Conservation (phyloP, 108 stramenopile genomes). For the Pseudonitzschia delicatissima region DNA sequence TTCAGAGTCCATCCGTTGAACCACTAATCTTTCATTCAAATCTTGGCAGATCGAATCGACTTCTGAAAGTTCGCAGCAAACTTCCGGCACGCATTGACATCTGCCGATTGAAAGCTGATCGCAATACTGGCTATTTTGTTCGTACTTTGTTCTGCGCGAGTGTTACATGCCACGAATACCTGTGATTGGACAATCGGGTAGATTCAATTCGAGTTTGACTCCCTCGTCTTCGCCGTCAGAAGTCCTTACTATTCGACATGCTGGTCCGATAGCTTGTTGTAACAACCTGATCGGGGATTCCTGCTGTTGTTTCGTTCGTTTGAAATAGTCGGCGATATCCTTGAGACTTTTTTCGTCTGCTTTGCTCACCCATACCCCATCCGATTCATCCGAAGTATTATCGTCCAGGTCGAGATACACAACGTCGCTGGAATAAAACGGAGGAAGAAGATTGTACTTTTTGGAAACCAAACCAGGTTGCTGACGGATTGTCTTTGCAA, state of each 20-base stretch:
- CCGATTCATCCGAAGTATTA: not conserved
- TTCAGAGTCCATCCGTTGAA: no score
- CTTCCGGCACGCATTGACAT: slow-evolving; percentile 28
- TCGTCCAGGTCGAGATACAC: slow-evolving; percentile 1
- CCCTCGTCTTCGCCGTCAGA: slow-evolving; percentile 22
- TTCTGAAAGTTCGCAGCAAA: slow-evolving; percentile 44
- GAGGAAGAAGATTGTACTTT: slow-evolving; percentile 7
- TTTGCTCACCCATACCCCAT: slow-evolving; percentile 5
- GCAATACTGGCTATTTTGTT: slow-evolving; percentile 10
- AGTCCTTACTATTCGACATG: slow-evolving; percentile 26
- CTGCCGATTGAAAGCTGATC: slow-evolving; percentile 24
- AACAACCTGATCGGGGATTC: not conserved
- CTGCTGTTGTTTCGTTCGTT: not conserved
- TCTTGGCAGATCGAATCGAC: no score
- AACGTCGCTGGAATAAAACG: slow-evolving; percentile 13
- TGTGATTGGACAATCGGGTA: slow-evolving; percentile 16
- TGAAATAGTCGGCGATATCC: slow-evolving; percentile 6
- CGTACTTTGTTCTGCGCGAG: not conserved
- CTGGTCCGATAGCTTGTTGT: slow-evolving; percentile 9
- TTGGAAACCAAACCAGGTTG: slow-evolving; percentile 6
- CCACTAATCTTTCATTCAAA: no score
- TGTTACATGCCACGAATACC: not conserved
- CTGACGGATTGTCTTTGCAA: slow-evolving; percentile 37
- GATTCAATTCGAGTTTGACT: slow-evolving; percentile 18
- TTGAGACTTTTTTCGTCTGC: slow-evolving; percentile 6